phyloP scores from a whole-genome alignment of 2,329 filamentous ascomycete genomes.

The Ambrosiella cleistominuta region DNA sequence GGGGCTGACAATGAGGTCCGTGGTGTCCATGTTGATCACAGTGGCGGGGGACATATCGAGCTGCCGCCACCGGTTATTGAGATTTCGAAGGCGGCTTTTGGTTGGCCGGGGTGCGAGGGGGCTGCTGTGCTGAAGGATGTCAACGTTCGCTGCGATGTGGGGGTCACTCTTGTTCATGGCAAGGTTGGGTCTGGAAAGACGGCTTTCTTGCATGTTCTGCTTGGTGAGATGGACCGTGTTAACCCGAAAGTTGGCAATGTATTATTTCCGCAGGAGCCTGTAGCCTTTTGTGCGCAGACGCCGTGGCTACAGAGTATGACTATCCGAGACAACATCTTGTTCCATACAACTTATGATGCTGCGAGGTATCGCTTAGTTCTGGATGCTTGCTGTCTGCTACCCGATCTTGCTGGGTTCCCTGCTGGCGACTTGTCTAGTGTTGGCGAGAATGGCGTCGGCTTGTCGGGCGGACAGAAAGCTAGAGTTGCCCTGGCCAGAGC shows the following conservation, averaged over 20 bases:
- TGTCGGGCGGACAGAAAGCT: conserved; percentile 47
- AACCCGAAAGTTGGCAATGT: conserved; percentile 21
- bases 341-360: conserved; percentile 38
- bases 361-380: conserved; percentile 40
- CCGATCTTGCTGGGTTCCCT: conserved; percentile 38
- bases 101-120: conserved; percentile 48
- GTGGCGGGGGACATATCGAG: conserved; percentile 19
- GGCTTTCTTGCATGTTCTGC: conserved; percentile 38
- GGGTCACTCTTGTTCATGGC: conserved; percentile 39
- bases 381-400: conserved; percentile 39
- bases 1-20: conserved; percentile 16
- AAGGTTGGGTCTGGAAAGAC: conserved; percentile 46
- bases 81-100: conserved; percentile 51
- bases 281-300: conserved; percentile 41
- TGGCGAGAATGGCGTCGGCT: conserved; percentile 43
- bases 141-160: conserved; percentile 26
- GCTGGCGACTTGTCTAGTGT: conserved; percentile 41
- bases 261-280: conserved; percentile 29
- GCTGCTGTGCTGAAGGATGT: conserved; percentile 22
- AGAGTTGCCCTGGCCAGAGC: conserved; percentile 45
- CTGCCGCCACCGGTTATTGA: conserved; percentile 19
- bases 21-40: neutral
- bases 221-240: conserved; percentile 51
- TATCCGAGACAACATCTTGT: conserved; percentile 46
- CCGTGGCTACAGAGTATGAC: conserved; percentile 51